Evolutionary conservation across 2,329 filamentous ascomycete species (phyloP), one percentile per base, ranked within the genome.

Genomic region (Didymella sp.): DNA sequence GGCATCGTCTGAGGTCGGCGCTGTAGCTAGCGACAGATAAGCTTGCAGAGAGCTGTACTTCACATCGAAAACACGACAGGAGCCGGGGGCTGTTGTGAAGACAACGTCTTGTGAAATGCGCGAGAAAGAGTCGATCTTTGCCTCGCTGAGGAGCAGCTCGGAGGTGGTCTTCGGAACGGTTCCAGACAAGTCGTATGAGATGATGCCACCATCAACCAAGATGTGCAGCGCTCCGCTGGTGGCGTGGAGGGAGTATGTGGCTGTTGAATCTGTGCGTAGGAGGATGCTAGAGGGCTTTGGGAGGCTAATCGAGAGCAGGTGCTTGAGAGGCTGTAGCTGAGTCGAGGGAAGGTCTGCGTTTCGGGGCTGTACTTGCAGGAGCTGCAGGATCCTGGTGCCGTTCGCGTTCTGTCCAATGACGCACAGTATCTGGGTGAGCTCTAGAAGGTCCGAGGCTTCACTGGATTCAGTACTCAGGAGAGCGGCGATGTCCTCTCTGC

Each of bases 61-160:
- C 30, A 88, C 85, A 73, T 92, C 91, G 71, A 89, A 89, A 13
- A 77, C 58, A 15, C 66, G 70, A 37, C 89, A 82, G 0, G 81
- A 80, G 9, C 80, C 76, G 0, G 80, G 67, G 0, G 86, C 87
- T n/a, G 85, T 80, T 1, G 85, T 82, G 41, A 93, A 80, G 1
- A 91, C 74, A 4, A 89, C 85, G 7, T 88, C 86, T 54, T 84
- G 84, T 7, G 88, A 90, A 0, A 92, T 77, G 6, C 87, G 83
- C 6, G 89, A 70, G 66, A 91, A 90, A 2, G 88, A 89, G 19
- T 80, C 79, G 2, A 86, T 79, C 1, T 78, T 81, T 5, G 81
- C 76, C 37, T 84, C 77, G 6, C 80, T 75, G 24, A 88, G 77
- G 13, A 76, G 79, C 13, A 87, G 64, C 35, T 75, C 71, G 1